Percentiles rank a stretch among this genome's conserved stretches.
Conservation (phyloP, 495 filamentous ascomycete species). For the Lasiosphaeria miniovina region DNA sequence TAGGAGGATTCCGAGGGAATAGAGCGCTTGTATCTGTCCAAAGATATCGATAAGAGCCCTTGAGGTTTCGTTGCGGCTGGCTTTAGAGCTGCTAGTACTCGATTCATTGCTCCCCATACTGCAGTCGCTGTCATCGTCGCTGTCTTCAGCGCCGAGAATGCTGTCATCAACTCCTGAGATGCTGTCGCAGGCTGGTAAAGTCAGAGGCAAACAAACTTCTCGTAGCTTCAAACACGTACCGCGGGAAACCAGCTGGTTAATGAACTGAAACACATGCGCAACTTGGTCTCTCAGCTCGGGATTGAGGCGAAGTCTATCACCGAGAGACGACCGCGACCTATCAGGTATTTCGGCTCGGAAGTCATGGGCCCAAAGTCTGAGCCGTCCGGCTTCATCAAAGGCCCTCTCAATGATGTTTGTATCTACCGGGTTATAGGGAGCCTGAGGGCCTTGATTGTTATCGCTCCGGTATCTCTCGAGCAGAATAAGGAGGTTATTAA, state of each 20-base stretch:
- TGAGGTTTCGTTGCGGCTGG: background rate
- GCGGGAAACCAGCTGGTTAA: background rate
- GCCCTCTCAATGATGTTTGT: background rate
- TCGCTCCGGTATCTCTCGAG: too few relatives aligned
- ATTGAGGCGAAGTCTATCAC: background rate
- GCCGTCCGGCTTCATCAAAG: background rate
- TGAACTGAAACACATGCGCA: background rate
- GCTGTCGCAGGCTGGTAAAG: background rate
- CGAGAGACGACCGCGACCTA: background rate
- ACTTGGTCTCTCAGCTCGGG: background rate
- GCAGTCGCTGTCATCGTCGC: background rate
- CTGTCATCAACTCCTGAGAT: background rate
- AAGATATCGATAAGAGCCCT: background rate
- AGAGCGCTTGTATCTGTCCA: background rate
- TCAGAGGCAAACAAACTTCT: background rate
- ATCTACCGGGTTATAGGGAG: background rate
- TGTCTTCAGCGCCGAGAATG: background rate
- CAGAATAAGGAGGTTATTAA: too few relatives aligned
- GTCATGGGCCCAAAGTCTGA: background rate
- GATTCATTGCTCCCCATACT: background rate
- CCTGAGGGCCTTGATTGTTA: too few relatives aligned
- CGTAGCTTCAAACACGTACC: background rate
- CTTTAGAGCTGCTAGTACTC: background rate
- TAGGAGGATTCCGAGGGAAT: background rate
- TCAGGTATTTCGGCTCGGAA: background rate